Evolutionary conservation across 441 rosid species (phyloP), one percentile per base, ranked within the genome.

Genomic region (Eruca vesicaria): DNA sequence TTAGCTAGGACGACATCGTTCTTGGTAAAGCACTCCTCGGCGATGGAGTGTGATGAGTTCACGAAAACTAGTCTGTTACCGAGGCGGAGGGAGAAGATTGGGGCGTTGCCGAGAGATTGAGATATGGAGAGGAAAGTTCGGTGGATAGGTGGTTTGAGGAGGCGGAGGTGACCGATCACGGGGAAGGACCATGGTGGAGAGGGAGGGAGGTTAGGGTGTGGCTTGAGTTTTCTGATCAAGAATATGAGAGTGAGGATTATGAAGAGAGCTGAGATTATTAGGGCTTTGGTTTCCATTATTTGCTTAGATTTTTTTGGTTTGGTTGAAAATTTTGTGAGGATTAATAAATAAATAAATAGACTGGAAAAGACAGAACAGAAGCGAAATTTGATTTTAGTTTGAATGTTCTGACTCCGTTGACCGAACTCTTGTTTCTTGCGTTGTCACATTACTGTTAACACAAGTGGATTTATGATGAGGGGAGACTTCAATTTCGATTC

Each of bases 101-200:
- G 61, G 23, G 61, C 61, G 16, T 56, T 15, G 18, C 61, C 61
- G 5, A 56, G 32, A 26, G 61, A 56, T 8, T 56, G 61, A 12
- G 61, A 56, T 26, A 56, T 56, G 61, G 61, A 56, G 32, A 23
- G 61, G 61, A 56, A 56, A 56, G 61, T 56, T 23, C 61, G 10
- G 16, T 56, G 32, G 61, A 56, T 56, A 32, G 61, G 61, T 7
- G 61, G 61, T 56, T 12, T 56, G 61, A 56, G 61, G 32, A 56
- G 61, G 15, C 61, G 61, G 33, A 56, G 61, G 61, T 56, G 61
- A 56, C 61, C 61, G 61, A 56, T 6, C 16, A 56, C 32, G 18
- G 33, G 61, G 0, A 56, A 6, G 5, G 61, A 12, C 61, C 61
- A 56, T 56, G 61, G 32, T 9, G 61, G 61, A 23, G 32, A 23